Percentiles rank a stretch among this genome's conserved stretches.
Evolutionary conservation across 208 protist species (phyloP).

Genomic region (Leishmania braziliensis): DNA sequence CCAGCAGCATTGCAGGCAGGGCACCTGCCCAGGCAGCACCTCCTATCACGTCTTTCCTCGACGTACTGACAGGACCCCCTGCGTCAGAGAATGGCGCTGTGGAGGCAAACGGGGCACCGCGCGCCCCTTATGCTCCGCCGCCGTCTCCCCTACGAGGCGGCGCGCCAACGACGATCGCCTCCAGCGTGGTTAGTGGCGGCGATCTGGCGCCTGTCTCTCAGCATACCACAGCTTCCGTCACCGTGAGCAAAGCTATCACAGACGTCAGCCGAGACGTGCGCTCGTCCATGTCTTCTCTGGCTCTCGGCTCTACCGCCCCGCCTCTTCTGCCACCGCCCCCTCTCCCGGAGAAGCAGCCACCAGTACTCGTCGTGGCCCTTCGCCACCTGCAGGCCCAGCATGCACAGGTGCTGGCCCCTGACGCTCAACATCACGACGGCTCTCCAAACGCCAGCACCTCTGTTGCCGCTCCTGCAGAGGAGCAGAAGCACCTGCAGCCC

Average conservation of each 20-base stretch:
- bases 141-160: not conserved
- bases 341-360: not conserved
- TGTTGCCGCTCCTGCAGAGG: constrained; percentile 8
- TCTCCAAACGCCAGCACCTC: not conserved
- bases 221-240: not conserved
- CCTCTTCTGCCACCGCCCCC: not conserved
- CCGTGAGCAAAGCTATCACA: not conserved
- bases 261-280: too few species aligned
- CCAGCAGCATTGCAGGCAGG: constrained; percentile 4
- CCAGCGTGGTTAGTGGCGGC: not conserved
- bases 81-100: not conserved
- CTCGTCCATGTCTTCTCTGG: not conserved
- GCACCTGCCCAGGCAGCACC: not conserved
- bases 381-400: constrained; percentile 23
- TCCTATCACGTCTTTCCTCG: not conserved
- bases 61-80: not conserved
- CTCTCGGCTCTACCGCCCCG: not conserved
- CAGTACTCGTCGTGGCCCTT: constrained; percentile 13
- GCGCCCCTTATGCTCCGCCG: not conserved
- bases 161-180: not conserved
- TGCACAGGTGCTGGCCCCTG: not conserved
- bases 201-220: not conserved
- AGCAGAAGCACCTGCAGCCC: constrained; percentile 6
- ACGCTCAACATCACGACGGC: not conserved
- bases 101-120: not conserved